Evolutionary conservation across 306 rosid species (phyloP), one percentile per base, ranked within the genome.

Genomic region (Macrotyloma uniflorum): DNA sequence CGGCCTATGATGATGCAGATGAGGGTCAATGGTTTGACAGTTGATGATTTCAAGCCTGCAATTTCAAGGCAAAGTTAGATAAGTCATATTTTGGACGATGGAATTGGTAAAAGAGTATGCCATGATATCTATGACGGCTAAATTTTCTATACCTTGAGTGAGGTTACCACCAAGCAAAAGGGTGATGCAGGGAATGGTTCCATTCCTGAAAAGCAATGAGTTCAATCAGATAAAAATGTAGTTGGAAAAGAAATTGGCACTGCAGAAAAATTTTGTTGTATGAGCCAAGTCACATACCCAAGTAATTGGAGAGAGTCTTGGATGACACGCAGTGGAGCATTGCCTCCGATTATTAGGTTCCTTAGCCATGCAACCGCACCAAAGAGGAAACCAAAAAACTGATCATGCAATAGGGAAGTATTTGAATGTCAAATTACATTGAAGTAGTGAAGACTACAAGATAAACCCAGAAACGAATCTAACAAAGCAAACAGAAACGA

Each of bases 101-200:
- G 13, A 57, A 15, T 54, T 40, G 35, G 19, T 72, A 32, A 8
- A 62, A 62, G 18, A 22, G 69, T 40, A 38, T 72, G 64, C 9
- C 35, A 64, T 5, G 45, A 33, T 23, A 8, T 43, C 16, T 43
- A 42, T 69, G 11, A 38, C 45, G 4, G 18, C 18, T 51, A 20
- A 43, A 13, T 42, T 59, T 33, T 42, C 4, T 0, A 54, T 69
- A 89, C 98, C 98, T 87, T 87, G 91, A 58, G 85, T 84, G 59
- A 95, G 97, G 74, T 95, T 95, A 51, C 99, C 94, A 45, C 99
- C 99, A 1, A 95, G 89, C 75, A 95, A 87, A 32, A 95, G 86
- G 49, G 91, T 91, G 72, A 91, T 90, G 85, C 99, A 88, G 33
- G 99, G 99, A 80, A 93, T 93, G 15, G 97, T 89, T 43, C 94